Evolutionary conservation across 129 eudicot species (phyloP).

Genomic region (Flaveria linearis): DNA sequence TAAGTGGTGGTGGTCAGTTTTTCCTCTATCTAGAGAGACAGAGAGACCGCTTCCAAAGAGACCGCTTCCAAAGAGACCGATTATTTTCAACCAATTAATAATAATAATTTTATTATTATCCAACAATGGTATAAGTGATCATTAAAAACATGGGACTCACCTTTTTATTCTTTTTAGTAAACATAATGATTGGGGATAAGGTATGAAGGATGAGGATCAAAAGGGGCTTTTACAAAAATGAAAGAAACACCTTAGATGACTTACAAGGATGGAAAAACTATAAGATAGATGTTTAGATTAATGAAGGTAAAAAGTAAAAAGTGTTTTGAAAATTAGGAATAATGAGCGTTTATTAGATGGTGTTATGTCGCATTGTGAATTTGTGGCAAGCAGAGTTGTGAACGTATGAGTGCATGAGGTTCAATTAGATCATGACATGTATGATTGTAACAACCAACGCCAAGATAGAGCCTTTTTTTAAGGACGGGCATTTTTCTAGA

Average conservation of each 20-base stretch:
- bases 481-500: too few relatives aligned
- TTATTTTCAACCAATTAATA: neutral
- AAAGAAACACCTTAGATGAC: neutral
- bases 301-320: neutral
- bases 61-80: too few relatives aligned
- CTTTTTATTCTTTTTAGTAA: neutral
- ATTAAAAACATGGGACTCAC: neutral
- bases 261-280: neutral
- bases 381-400: neutral
- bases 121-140: neutral
- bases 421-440: neutral
- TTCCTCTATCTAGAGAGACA: too few relatives aligned
- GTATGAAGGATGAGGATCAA: neutral
- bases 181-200: constrained; percentile 1
- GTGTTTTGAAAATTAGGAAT: neutral
- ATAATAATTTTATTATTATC: neutral
- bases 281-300: neutral
- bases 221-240: neutral
- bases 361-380: neutral
- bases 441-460: neutral
- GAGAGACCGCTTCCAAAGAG: too few relatives aligned
- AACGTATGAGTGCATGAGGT: neutral
- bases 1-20: too few relatives aligned
- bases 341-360: neutral
- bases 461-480: neutral